Base-by-base conservation (phyloP, 2,329 filamentous ascomycete genomes). In the Teratosphaeria destructans region DNA sequence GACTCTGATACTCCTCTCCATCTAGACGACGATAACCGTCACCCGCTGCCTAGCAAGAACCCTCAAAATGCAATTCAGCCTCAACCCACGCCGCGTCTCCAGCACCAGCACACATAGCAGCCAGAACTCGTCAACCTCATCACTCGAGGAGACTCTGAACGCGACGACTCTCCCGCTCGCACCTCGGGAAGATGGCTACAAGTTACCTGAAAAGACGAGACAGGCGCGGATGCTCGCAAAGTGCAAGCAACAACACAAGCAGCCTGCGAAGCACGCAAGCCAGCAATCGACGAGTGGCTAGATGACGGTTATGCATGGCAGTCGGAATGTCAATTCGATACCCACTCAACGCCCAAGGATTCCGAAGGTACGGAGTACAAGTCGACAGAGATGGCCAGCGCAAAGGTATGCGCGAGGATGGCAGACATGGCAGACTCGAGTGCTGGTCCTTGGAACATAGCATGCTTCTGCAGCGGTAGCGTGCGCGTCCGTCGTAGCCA, bases 361-460 rank as follows among this genome's bases (percentile, higher is more conserved):
- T 2, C 16, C 23, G 3, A 6, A 23, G n/a, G 19, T 23, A 49
- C 16, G 19, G 8, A 23, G 16, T 49, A 16, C 16, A 2, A 23
- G 10, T 19, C 43, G 19, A 49, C 16, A n/a, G 35, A 23, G 3
- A 32, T 3, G 29, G 52, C 8, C 52, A 53, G 29, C 23, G 11
- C 4, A n/a, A 43, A 23, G 23, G 1, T 23, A 23, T 23, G 23
- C 23, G 23, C 23, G 23, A 23, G 23, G 23, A 23, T 23, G 2
- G 23, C 23, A 23, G 23, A 43, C 12, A 43, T 1, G 37, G 16
- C 16, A 14, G 52, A 53, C 85, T 0, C 85, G 84, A 2, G 80
- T 80, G 8, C 69, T 67, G 8, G 71, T 43, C 12, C 11, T 43
- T 43, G 37, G 37, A 14, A 43, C 37, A 14, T n/a, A 43, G 37